phyloP scores from a whole-genome alignment of 148 eudicot species.

The Camellia granthamiana region DNA sequence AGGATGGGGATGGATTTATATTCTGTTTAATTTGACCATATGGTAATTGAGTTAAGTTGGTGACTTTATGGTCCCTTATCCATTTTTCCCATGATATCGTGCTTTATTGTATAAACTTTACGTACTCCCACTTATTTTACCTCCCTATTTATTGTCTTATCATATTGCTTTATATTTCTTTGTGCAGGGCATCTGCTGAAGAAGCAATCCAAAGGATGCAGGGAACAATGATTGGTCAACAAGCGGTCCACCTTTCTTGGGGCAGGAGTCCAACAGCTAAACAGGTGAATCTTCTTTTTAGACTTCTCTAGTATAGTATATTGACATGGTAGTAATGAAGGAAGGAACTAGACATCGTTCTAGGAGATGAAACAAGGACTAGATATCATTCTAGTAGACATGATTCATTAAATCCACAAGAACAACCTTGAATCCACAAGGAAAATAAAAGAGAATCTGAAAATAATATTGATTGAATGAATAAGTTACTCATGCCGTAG shows the following conservation, averaged over 20 bases:
- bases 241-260: constrained; percentile 91
- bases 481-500: too few relatives aligned
- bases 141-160: not conserved
- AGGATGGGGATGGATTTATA: not conserved
- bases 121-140: not conserved
- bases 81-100: not conserved
- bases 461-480: too few relatives aligned
- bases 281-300: constrained; percentile 50
- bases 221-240: constrained; percentile 78
- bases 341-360: too few relatives aligned
- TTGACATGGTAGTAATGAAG: too few relatives aligned
- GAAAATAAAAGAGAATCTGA: too few relatives aligned
- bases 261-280: constrained; percentile 77
- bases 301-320: not conserved
- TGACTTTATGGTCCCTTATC: constrained; percentile 1
- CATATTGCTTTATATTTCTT: not conserved
- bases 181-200: constrained; percentile 81
- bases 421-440: too few relatives aligned
- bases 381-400: too few relatives aligned
- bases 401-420: too few relatives aligned
- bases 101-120: not conserved
- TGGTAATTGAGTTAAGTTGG: not conserved
- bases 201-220: constrained; percentile 91
- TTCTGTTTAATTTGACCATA: not conserved
- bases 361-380: too few relatives aligned